Conservation (phyloP, 257 asterid genomes). For the Nicotiana undulata region DNA sequence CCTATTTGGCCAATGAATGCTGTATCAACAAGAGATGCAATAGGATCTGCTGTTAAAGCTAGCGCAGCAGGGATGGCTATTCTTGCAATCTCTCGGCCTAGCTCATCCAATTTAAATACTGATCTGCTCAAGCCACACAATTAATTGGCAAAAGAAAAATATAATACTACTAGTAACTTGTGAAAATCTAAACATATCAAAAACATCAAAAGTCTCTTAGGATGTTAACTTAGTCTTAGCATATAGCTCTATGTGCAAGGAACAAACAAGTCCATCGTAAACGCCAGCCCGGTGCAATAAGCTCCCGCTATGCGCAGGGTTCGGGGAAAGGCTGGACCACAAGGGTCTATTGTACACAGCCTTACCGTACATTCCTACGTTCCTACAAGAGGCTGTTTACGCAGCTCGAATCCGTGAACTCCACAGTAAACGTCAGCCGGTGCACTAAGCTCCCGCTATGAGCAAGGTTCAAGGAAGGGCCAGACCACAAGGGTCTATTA, state of each 20-base stretch:
- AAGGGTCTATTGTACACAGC: too few species aligned
- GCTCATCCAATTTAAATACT: conserved; percentile 50
- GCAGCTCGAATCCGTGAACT: too few species aligned
- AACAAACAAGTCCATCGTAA: not conserved
- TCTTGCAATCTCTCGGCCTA: conserved; percentile 52
- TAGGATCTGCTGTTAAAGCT: conserved; percentile 80
- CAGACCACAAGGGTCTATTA: too few species aligned
- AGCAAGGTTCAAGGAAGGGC: too few species aligned
- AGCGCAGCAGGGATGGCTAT: conserved; percentile 70
- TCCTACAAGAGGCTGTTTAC: too few species aligned
- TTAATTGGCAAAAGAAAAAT: not conserved
- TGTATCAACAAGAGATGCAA: conserved; percentile 76
- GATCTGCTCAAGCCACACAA: conserved; percentile 27
- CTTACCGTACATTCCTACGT: too few species aligned
- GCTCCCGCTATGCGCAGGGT: too few species aligned
- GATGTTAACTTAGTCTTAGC: not conserved
- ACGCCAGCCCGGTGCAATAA: too few species aligned
- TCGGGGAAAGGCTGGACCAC: too few species aligned
- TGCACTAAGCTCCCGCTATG: too few species aligned
- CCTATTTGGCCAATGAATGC: conserved; percentile 82
- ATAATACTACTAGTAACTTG: not conserved
- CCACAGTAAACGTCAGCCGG: too few species aligned
- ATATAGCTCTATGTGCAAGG: not conserved
- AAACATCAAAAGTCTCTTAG: not conserved
- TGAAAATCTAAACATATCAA: not conserved